These are phyloP conservation scores for Geranomyces michiganensis DNA, from an alignment of 192 early-diverging fungal species.

Conservation along the genomic window DNA sequence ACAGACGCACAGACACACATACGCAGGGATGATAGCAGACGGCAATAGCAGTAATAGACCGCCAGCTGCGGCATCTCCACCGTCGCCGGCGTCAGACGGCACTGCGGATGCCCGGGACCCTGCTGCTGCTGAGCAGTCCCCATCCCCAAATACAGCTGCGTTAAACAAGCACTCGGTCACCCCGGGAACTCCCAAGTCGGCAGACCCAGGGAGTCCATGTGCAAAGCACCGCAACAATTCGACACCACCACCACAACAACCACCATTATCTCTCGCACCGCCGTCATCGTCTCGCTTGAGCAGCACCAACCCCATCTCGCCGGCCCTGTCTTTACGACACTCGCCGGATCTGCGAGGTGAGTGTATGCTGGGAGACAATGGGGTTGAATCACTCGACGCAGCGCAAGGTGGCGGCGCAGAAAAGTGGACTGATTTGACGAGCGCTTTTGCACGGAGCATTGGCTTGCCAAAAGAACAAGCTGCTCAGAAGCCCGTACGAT, in stretches of 20 bases:
- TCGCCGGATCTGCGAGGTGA: constrained; percentile 15
- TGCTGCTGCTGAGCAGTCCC: no score
- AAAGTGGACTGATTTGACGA: no score
- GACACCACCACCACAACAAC: constrained; percentile 1
- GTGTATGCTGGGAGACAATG: no score
- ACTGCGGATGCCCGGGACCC: no score
- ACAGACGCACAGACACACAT: no score
- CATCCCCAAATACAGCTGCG: neutral
- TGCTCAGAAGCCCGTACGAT: neutral
- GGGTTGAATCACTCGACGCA: neutral
- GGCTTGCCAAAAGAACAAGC: neutral
- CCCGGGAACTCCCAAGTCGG: no score
- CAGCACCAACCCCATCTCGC: constrained; percentile 14
- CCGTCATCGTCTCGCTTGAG: constrained; percentile 1
- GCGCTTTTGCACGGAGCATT: no score
- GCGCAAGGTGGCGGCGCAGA: neutral
- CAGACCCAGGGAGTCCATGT: no score
- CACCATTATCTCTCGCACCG: neutral
- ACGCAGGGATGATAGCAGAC: no score
- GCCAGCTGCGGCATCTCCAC: neutral
- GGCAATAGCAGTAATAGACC: neutral
- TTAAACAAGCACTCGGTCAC: no score
- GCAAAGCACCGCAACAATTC: neutral
- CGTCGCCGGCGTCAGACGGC: neutral
- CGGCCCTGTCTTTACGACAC: neutral